Evolutionary conservation across 2,329 filamentous ascomycete species (phyloP).

Genomic region (Fusarium miscanthi): DNA sequence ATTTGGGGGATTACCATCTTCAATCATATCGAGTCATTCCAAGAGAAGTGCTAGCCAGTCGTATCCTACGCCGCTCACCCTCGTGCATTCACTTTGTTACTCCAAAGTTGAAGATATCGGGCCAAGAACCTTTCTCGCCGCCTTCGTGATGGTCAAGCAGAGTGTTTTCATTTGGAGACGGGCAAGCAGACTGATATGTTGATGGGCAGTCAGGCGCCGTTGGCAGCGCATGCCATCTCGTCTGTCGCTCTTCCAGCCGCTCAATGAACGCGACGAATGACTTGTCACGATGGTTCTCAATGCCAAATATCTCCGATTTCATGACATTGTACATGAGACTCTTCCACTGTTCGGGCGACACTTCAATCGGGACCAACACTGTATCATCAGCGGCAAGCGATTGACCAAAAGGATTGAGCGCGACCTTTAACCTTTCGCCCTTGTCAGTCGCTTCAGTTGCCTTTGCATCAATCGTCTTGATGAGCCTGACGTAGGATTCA

Average conservation of each 20-base stretch:
- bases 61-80: background rate
- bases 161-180: background rate
- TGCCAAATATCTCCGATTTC: slow-evolving; percentile 3
- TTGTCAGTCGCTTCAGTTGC: background rate
- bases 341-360: slow-evolving; percentile 2
- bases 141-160: background rate
- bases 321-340: background rate
- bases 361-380: slow-evolving; percentile 7
- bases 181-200: background rate
- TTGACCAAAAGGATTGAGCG: background rate
- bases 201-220: background rate
- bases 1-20: background rate
- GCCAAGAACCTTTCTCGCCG: slow-evolving; percentile 1
- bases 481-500: slow-evolving; percentile 7
- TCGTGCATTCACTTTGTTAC: background rate
- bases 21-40: background rate
- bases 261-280: background rate
- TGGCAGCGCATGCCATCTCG: background rate
- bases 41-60: background rate
- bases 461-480: background rate
- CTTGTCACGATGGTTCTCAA: background rate
- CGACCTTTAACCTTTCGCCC: background rate
- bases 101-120: background rate
- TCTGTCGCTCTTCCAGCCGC: slow-evolving; percentile 1
- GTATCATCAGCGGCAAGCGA: background rate